phyloP scores from a whole-genome alignment of 2,329 filamentous ascomycete species.

The Fusarium luffae region DNA sequence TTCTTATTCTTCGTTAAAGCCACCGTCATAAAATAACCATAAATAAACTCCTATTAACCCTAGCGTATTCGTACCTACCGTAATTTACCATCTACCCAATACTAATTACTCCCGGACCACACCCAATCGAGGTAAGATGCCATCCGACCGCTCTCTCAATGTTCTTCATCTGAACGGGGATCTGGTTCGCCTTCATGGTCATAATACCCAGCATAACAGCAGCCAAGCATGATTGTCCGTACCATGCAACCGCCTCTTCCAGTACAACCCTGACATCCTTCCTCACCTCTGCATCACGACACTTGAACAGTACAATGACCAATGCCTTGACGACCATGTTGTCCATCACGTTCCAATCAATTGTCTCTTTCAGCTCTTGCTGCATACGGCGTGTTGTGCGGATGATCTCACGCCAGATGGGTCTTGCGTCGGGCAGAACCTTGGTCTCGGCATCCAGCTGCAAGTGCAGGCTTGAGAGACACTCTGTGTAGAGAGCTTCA shows the following conservation, averaged over 20 bases:
- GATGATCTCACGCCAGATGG: conserved; percentile 37
- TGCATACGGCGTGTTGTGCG: conserved; percentile 16
- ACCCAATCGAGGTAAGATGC: conserved; percentile 29
- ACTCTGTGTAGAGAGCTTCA: conserved; percentile 37
- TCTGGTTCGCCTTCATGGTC: conserved; percentile 13
- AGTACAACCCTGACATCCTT: conserved; percentile 22
- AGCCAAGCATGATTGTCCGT: conserved; percentile 17
- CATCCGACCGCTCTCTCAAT: conserved; percentile 38
- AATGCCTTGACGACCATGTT: conserved; percentile 38
- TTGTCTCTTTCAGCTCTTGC: not conserved
- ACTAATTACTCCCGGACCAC: conserved; percentile 17
- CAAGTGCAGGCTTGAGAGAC: conserved; percentile 24
- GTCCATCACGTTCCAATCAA: conserved; percentile 19
- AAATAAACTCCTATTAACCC: not conserved
- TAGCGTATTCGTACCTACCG: not conserved
- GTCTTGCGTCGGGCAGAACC: conserved; percentile 30
- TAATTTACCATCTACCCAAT: not conserved
- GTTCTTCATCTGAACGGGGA: conserved; percentile 33
- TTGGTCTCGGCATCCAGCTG: conserved; percentile 15
- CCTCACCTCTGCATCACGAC: conserved; percentile 24
- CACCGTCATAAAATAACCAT: not conserved
- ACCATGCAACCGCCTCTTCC: conserved; percentile 10
- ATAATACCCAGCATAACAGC: conserved; percentile 32
- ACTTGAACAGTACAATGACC: conserved; percentile 37
- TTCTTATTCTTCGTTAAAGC: not conserved